phyloP scores from a whole-genome alignment of 371 early-diverging fungal genomes.

The Parasitella parasitica region DNA sequence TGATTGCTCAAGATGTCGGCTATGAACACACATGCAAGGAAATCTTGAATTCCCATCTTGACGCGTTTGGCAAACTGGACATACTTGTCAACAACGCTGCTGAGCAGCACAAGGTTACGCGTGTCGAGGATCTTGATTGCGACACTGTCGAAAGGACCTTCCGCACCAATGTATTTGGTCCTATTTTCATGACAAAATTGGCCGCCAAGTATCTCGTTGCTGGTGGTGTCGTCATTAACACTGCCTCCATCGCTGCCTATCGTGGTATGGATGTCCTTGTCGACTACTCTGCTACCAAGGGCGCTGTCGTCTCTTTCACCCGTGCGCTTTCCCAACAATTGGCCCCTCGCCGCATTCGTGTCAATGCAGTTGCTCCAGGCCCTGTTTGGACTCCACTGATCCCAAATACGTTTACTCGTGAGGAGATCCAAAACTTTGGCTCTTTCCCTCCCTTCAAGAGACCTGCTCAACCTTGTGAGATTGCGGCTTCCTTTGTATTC shows the following conservation, averaged over 20 bases:
- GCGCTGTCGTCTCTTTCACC: constrained; percentile 60
- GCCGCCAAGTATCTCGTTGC: constrained; percentile 48
- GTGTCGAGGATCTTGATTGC: constrained; percentile 38
- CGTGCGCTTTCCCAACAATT: constrained; percentile 62
- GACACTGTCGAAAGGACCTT: constrained; percentile 47
- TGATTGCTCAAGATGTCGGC: constrained; percentile 52
- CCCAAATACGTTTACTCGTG: constrained; percentile 62
- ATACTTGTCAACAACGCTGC: constrained; percentile 68
- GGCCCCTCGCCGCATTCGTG: constrained; percentile 59
- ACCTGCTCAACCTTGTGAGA: constrained; percentile 66
- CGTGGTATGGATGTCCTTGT: constrained; percentile 56
- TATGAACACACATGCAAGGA: constrained; percentile 46
- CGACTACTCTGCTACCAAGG: constrained; percentile 61
- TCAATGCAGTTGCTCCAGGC: constrained; percentile 69
- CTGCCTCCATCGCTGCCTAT: constrained; percentile 63
- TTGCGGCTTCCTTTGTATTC: constrained; percentile 64
- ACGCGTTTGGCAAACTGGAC: constrained; percentile 54
- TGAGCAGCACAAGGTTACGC: constrained; percentile 50
- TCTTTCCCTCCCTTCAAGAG: constrained; percentile 69
- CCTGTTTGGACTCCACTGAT: constrained; percentile 70
- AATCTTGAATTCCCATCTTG: constrained; percentile 42
- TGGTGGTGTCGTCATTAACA: constrained; percentile 56
- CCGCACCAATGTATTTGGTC: constrained; percentile 58
- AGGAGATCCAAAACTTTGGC: constrained; percentile 65
- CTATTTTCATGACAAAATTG: constrained; percentile 58